Percentiles rank a stretch among this genome's conserved stretches.
Evolutionary conservation across 768 basidiomycete species (phyloP).

Genomic region (Pleurotus sapidus): DNA sequence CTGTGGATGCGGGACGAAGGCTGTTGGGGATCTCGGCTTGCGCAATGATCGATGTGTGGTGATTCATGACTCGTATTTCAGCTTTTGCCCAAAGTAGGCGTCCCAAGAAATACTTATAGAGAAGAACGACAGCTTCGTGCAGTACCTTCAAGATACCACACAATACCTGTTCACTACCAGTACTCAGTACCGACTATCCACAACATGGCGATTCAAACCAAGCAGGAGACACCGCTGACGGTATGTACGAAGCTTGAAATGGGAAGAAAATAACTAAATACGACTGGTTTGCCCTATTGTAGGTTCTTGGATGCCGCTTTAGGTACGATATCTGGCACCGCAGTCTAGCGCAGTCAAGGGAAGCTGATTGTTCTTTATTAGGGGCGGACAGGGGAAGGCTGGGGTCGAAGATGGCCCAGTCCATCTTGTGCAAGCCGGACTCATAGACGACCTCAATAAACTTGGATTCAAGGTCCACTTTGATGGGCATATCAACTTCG

Average conservation of each 20-base stretch:
- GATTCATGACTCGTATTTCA: neutral
- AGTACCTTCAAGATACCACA: no score
- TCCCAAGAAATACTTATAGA: neutral
- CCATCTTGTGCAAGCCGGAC: slow-evolving; percentile 63
- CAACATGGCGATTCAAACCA: slow-evolving; percentile 1
- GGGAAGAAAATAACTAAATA: neutral
- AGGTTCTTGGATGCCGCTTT: slow-evolving; percentile 5
- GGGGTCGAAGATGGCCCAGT: slow-evolving; percentile 73
- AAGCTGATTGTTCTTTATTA: neutral
- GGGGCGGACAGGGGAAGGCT: slow-evolving; percentile 22
- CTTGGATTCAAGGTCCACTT: slow-evolving; percentile 71
- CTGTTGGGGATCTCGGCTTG: neutral
- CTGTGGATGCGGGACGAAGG: neutral
- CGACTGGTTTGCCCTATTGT: neutral
- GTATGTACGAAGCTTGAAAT: neutral
- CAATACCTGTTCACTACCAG: no score
- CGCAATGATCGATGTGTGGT: neutral
- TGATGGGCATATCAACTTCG: slow-evolving; percentile 64
- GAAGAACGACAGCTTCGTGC: no score
- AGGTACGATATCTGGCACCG: neutral
- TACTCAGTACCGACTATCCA: no score
- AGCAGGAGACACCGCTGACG: neutral
- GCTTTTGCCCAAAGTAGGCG: neutral
- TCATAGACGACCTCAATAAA: slow-evolving; percentile 51
- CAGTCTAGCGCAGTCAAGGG: neutral